These are phyloP conservation scores for Ramaria sp. DNA, from an alignment of 768 basidiomycete species.

Conservation along the genomic window DNA sequence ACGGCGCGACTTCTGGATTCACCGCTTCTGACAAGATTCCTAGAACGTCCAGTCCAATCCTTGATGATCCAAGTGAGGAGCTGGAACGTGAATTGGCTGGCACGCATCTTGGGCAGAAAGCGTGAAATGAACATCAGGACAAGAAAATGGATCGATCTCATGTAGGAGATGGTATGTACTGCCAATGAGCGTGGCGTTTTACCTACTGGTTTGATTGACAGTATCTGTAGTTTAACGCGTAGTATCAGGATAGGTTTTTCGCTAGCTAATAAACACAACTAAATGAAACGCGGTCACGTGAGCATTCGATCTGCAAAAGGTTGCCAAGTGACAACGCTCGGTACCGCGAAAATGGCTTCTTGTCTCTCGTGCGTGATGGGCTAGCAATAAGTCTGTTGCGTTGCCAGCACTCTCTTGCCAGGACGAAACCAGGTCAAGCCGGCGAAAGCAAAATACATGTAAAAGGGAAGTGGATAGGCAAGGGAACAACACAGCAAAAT, in stretches of 20 bases:
- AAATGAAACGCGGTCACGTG: too few relatives aligned
- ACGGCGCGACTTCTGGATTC: conserved; percentile 63
- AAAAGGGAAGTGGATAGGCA: too few relatives aligned
- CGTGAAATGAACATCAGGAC: not conserved
- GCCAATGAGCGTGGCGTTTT: too few relatives aligned
- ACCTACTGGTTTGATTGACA: not conserved
- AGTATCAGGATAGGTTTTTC: not conserved
- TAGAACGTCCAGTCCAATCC: conserved; percentile 54
- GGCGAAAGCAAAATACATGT: too few relatives aligned
- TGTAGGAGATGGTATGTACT: not conserved
- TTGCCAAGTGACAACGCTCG: too few relatives aligned
- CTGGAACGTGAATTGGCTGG: conserved; percentile 80
- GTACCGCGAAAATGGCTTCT: too few relatives aligned
- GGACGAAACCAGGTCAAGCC: too few relatives aligned
- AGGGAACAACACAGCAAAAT: too few relatives aligned
- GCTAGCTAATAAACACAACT: not conserved
- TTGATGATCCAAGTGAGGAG: conserved; percentile 80
- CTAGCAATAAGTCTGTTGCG: too few relatives aligned
- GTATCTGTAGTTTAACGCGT: not conserved
- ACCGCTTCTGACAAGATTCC: conserved; percentile 26
- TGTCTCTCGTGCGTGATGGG: too few relatives aligned
- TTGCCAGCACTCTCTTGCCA: too few relatives aligned
- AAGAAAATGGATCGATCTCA: not conserved
- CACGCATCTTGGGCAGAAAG: conserved; percentile 36
- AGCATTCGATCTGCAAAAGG: too few relatives aligned